Evolutionary conservation across 1,139 yeast genomes (phyloP), one percentile per base, ranked within the genome.

Genomic region (Geotrichum fermentans): DNA sequence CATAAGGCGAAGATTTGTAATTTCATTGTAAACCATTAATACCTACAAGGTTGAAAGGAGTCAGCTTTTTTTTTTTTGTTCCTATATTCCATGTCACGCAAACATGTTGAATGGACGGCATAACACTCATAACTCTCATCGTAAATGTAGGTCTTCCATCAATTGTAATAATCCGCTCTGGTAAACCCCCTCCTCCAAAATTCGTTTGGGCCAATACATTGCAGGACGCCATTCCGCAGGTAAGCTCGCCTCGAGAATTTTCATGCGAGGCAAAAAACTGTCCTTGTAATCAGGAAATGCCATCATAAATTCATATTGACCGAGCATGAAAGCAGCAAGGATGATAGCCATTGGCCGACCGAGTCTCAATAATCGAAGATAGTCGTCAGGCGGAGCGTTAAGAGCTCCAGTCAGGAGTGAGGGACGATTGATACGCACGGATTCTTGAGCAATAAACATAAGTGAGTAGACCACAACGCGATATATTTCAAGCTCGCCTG

Each of bases 321-420:
- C 43, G 14, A 47, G n/a, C 26, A 36, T 29, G 22, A 36, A 44
- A 6, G 43, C 47, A 10, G 47, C 46, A 29, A 47, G 17, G 1
- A 47, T 32, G 2, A 37, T 6, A 8, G 50, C 46, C 44, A 37
- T 42, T n/a, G 50, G 50, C 13, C 47, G 34, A 10, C 30, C 14
- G 10, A 14, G 21, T 17, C 47, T 22, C 30, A 47, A 26, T n/a
- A 36, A 20, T 16, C 11, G 14, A 5, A 47, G 16, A 18, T 29
- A 47, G n/a, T 47, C 50, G 32, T 47, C 50, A 3, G 50, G 47
- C 6, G 40, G 21, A 4, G 37, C 40, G 28, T 43, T 42, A 5
- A 42, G 38, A 11, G 50, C 26, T 3, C 38, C 39, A 13, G 36
- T 21, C 33, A 47, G 44, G 4, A 30, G 3, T 2, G 46, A 29